phyloP scores from a whole-genome alignment of 140 eudicot genomes.

The Oenanthe javanica region DNA sequence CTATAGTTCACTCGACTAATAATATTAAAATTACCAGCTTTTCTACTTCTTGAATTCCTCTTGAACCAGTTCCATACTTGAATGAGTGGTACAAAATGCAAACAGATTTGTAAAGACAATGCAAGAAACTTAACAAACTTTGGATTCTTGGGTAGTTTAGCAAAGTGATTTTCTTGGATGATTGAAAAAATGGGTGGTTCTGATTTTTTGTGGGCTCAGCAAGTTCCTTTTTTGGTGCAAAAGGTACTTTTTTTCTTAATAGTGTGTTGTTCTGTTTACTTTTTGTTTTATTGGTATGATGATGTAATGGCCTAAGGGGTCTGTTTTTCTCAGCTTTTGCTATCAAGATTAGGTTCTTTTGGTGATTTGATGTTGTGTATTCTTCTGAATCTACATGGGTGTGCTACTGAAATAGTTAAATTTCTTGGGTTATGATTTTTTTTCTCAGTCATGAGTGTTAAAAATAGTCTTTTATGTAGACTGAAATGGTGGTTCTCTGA shows the following conservation, averaged over 20 bases:
- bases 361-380: conserved; percentile 14
- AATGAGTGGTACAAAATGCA: neutral
- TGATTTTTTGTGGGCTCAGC: conserved; percentile 57
- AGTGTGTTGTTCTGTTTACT: conserved; percentile 20
- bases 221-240: conserved; percentile 26
- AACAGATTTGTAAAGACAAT: conserved; percentile 10
- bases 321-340: conserved; percentile 16
- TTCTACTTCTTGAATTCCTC: conserved; percentile 15
- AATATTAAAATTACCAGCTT: conserved; percentile 21
- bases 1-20: conserved; percentile 6
- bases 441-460: conserved; percentile 5
- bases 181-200: conserved; percentile 41
- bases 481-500: conserved; percentile 15
- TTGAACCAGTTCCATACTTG: conserved; percentile 17
- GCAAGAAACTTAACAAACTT: conserved; percentile 22
- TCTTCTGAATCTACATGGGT: conserved; percentile 21
- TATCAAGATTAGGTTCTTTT: conserved; percentile 24
- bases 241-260: conserved; percentile 38
- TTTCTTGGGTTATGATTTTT: conserved; percentile 20
- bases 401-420: conserved; percentile 18
- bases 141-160: conserved; percentile 43
- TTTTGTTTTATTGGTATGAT: conserved; percentile 16
- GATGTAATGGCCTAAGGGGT: conserved; percentile 18
- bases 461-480: conserved; percentile 3
- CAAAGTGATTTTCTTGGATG: conserved; percentile 16